Conservation (phyloP, 2,329 filamentous ascomycete species). For the Pseudocercospora musae region DNA sequence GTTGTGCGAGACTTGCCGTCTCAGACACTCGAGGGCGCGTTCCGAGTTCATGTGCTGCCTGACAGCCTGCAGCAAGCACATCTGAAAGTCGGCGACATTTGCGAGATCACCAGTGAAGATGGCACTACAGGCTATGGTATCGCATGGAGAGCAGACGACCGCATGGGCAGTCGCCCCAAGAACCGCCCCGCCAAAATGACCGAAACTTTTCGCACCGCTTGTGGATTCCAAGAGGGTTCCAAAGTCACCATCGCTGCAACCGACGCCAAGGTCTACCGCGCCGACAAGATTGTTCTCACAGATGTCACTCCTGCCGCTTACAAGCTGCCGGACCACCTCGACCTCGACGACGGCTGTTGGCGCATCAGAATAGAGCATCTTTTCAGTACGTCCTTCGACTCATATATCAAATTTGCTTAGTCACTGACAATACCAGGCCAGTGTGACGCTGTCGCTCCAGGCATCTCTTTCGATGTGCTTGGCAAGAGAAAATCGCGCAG, state of each 20-base stretch:
- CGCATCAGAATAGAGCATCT: conserved; percentile 23
- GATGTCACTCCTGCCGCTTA: conserved; percentile 51
- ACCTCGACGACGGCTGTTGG: conserved; percentile 35
- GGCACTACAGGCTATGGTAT: conserved; percentile 54
- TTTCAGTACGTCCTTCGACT: conserved; percentile 8
- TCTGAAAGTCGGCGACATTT: conserved; percentile 58
- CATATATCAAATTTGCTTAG: background rate
- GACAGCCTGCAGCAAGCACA: conserved; percentile 55
- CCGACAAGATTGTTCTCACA: conserved; percentile 58
- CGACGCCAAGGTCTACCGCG: conserved; percentile 51
- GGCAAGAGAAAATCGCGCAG: conserved; percentile 54
- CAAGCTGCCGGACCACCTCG: conserved; percentile 18
- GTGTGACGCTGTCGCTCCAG: conserved; percentile 66
- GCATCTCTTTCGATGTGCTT: conserved; percentile 66
- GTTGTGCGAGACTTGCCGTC: conserved; percentile 48
- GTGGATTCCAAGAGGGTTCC: conserved; percentile 69
- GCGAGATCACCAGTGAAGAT: conserved; percentile 48
- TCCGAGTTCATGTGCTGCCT: conserved; percentile 56
- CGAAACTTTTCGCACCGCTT: conserved; percentile 68
- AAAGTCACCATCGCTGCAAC: conserved; percentile 60
- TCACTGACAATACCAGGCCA: background rate
- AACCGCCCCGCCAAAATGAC: conserved; percentile 68
- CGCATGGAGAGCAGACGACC: conserved; percentile 57
- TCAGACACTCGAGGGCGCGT: conserved; percentile 50
- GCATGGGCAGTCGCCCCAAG: conserved; percentile 55